Evolutionary conservation across 2,329 filamentous ascomycete genomes (phyloP).

Genomic region (Fusarium sp.): DNA sequence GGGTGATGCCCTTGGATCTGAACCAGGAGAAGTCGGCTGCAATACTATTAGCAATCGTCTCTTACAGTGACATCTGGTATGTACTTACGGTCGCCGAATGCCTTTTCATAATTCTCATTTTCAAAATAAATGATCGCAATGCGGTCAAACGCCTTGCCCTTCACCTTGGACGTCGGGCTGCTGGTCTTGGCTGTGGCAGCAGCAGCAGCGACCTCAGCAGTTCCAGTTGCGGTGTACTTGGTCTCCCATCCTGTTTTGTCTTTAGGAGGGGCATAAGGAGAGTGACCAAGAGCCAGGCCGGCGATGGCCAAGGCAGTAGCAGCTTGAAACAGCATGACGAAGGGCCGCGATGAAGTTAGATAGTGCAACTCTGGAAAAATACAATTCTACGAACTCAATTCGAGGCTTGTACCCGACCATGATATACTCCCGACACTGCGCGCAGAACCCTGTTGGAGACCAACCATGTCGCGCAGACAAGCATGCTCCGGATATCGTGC

Average conservation of each 20-base stretch:
- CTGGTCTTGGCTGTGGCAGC: slow-evolving; percentile 72
- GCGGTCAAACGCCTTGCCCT: slow-evolving; percentile 80
- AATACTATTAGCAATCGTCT: neutral
- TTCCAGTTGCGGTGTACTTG: slow-evolving; percentile 66
- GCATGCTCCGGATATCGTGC: slow-evolving; percentile 23
- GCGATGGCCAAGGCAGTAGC: slow-evolving; percentile 48
- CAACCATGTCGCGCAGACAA: neutral
- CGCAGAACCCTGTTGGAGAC: neutral
- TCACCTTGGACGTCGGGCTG: slow-evolving; percentile 74
- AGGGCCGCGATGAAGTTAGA: neutral
- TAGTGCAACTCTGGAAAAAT: neutral
- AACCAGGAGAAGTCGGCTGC: slow-evolving; percentile 50
- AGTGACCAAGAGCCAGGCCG: slow-evolving; percentile 45
- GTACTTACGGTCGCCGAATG: slow-evolving; percentile 71
- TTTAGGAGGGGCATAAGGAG: slow-evolving; percentile 20
- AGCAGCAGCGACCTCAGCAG: slow-evolving; percentile 67
- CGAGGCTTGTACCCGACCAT: neutral
- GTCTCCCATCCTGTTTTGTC: slow-evolving; percentile 54
- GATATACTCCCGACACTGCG: neutral
- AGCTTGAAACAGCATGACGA: slow-evolving; percentile 39
- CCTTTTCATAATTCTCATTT: slow-evolving; percentile 79
- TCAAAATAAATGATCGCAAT: slow-evolving; percentile 83
- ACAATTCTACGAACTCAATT: neutral
- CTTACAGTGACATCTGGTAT: rapidly evolving
- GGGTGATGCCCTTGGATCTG: slow-evolving; percentile 50